phyloP scores from a whole-genome alignment of 2,329 filamentous ascomycete species.

The Septoria linicola region DNA sequence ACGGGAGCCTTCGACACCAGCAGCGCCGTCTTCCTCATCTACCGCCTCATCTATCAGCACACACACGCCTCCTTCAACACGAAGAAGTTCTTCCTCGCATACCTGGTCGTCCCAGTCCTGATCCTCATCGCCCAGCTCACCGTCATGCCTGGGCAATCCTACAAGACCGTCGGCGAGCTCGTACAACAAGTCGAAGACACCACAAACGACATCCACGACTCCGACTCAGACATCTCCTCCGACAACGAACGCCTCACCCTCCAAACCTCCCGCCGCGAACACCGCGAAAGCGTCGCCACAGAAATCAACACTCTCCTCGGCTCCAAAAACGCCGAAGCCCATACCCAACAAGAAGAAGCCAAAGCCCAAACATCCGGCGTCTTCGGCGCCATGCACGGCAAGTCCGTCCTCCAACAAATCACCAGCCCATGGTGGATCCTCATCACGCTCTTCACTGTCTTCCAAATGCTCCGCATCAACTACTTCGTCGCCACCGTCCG shows the following conservation, averaged over 20 bases:
- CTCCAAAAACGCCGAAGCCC: slow-evolving; percentile 60
- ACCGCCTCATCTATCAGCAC: slow-evolving; percentile 48
- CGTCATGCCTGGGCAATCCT: slow-evolving; percentile 49
- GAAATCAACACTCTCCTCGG: slow-evolving; percentile 75
- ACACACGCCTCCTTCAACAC: slow-evolving; percentile 44
- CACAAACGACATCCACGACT: slow-evolving; percentile 47
- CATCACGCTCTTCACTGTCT: slow-evolving; percentile 73
- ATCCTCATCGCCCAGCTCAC: slow-evolving; percentile 46
- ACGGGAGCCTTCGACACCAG: slow-evolving; percentile 54
- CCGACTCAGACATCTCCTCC: slow-evolving; percentile 55
- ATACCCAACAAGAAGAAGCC: slow-evolving; percentile 64
- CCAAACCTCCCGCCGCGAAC: slow-evolving; percentile 52
- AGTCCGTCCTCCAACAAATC: slow-evolving; percentile 70
- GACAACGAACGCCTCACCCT: slow-evolving; percentile 57
- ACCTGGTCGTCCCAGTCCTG: slow-evolving; percentile 48
- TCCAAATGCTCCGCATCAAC: slow-evolving; percentile 67
- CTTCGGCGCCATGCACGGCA: slow-evolving; percentile 80
- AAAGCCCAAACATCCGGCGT: slow-evolving; percentile 72
- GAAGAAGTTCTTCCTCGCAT: slow-evolving; percentile 52
- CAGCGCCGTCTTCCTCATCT: slow-evolving; percentile 50
- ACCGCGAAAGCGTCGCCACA: slow-evolving; percentile 62
- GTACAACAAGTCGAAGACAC: slow-evolving; percentile 66
- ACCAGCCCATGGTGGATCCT: slow-evolving; percentile 79
- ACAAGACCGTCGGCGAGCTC: slow-evolving; percentile 70
- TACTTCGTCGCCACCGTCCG: slow-evolving; percentile 88